Evolutionary conservation across 2,329 filamentous ascomycete genomes (phyloP), one percentile per base, ranked within the genome.

Genomic region (Colletotrichum truncatum): DNA sequence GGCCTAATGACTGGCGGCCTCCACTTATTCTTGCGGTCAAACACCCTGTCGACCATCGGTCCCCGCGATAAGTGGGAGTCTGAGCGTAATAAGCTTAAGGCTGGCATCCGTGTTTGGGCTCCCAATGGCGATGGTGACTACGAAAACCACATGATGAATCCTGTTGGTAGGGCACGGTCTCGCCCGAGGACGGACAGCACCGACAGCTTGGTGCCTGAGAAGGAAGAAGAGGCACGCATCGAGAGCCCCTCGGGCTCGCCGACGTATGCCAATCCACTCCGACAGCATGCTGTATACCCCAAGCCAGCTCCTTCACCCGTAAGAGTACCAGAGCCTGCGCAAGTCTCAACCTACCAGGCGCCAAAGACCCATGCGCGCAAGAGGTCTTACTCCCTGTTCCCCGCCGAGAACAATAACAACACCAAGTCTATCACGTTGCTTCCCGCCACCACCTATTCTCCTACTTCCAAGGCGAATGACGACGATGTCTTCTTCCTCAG

Each of bases 21-120:
- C 23, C 89, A 92, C 70, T 78, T 92, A 8, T 90, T 91, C 70
- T 81, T 93, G 52, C 85, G 90, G 68, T 88, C 89, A 3, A 90
- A 87, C 68, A 86, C 84, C 12, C 81, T 85, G 11, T 82, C 85
- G 11, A 85, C 85, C 25, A 87, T 89, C 53, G 83, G 76, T 59
- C 78, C 80, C 70, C 79, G 80, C 25, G 79, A 82, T 75, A 82
- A 81, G 76, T 70, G 74, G 69, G 84, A 83, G 73, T 82, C 80
- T 68, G 82, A 81, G 71, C 81, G 75, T 71, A 83, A 78, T 58
- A 76, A 78, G 66, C 70, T 77, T 16, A 79, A 79, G 69, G 80
- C 83, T 53, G 78, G 79, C 55, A 81, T 85, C 49, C 77, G 81
- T 32, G 78, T 85, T 55, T 84, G 80, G 69, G 79, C 79, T 53